A percentile compares a stretch with the other conserved stretches of the same genome.
Evolutionary conservation across 2,329 filamentous ascomycete genomes (phyloP).

Genomic region (Magnaporthales sp.): DNA sequence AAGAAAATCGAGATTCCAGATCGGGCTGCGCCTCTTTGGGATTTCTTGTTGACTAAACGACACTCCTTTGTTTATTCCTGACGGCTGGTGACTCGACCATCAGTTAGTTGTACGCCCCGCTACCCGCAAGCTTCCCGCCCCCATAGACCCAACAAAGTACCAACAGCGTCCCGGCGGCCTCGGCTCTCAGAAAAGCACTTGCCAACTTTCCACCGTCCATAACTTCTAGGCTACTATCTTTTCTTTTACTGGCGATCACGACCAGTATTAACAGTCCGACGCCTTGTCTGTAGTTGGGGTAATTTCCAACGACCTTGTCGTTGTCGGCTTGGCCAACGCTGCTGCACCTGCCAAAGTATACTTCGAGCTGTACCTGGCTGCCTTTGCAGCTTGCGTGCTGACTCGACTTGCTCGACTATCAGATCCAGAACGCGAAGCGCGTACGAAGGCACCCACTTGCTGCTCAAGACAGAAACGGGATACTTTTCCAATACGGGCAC

Average conservation of each 20-base stretch:
- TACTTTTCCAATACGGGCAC: too few relatives aligned
- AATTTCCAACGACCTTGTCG: neutral
- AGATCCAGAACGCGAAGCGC: neutral
- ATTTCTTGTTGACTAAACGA: constrained; percentile 5
- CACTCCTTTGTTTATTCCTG: constrained; percentile 14
- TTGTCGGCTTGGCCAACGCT: neutral
- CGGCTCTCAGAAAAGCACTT: neutral
- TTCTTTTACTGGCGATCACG: neutral
- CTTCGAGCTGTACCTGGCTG: neutral
- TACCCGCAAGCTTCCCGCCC: neutral
- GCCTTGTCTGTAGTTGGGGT: neutral
- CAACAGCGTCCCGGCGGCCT: neutral
- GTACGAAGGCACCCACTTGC: neutral
- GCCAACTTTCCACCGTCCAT: neutral
- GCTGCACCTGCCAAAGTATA: neutral
- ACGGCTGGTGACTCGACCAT: constrained; percentile 2
- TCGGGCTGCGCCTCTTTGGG: constrained; percentile 8
- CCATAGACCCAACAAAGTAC: neutral
- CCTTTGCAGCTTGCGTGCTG: neutral
- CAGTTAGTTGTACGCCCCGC: neutral
- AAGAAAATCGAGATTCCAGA: constrained; percentile 3
- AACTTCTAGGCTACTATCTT: neutral
- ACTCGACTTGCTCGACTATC: neutral
- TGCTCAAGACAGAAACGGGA: neutral
- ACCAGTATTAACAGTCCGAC: neutral